Evolutionary conservation across 306 rosid species (phyloP).

Genomic region (Trichosanthes cucumerina): DNA sequence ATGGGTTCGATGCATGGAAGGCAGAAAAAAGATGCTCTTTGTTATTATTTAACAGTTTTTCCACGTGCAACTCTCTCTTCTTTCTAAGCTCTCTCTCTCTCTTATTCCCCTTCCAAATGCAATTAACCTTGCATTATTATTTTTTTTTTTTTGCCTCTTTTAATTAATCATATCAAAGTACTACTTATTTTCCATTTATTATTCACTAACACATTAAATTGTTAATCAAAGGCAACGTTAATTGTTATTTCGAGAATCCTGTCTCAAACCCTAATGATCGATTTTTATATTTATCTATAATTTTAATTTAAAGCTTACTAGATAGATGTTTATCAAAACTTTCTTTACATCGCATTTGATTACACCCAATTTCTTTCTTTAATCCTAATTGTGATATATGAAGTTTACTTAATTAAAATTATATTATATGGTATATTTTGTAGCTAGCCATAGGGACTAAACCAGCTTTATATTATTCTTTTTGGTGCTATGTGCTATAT

Average conservation of each 20-base stretch:
- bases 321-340: too few species aligned
- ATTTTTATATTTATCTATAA: too few species aligned
- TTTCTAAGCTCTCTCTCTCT: neutral
- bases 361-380: neutral
- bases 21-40: neutral
- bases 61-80: conserved; percentile 11
- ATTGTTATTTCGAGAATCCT: neutral
- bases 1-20: neutral
- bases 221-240: too few species aligned
- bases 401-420: neutral
- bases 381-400: neutral
- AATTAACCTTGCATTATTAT: neutral
- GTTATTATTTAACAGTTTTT: neutral
- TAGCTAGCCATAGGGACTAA: neutral
- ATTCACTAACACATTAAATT: neutral
- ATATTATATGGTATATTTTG: neutral
- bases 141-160: neutral
- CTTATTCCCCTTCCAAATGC: neutral
- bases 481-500: neutral
- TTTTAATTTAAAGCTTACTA: too few species aligned
- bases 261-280: neutral
- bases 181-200: neutral
- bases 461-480: neutral
- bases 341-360: neutral
- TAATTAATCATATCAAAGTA: neutral